Evolutionary conservation across 2,329 filamentous ascomycete genomes (phyloP).

Genomic region (Fusarium sp.): DNA sequence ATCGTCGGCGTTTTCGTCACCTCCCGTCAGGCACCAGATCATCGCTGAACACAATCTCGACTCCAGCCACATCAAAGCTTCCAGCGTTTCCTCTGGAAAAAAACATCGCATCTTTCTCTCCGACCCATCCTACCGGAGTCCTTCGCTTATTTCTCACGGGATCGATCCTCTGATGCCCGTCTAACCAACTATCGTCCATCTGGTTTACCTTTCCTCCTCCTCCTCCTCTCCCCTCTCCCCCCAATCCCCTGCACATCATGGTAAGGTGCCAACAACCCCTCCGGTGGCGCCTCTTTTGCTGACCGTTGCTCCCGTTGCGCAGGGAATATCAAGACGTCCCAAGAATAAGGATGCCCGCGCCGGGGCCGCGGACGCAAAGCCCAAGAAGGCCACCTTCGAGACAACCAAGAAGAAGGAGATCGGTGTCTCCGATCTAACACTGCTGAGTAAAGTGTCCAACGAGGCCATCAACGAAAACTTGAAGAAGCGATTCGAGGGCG

Average conservation of each 20-base stretch:
- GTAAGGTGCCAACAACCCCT: conserved; percentile 44
- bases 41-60: conserved; percentile 43
- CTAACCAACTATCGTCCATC: conserved; percentile 31
- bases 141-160: conserved; percentile 16
- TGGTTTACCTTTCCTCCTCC: conserved; percentile 27
- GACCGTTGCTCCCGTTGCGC: conserved; percentile 14
- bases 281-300: conserved; percentile 26
- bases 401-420: conserved; percentile 99
- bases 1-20: conserved; percentile 52
- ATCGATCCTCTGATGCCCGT: conserved; percentile 43
- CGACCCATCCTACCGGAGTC: conserved; percentile 19
- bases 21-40: conserved; percentile 50
- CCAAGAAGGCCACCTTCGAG: conserved; percentile 97
- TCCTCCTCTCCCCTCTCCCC: conserved; percentile 30
- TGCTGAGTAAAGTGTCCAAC: conserved; percentile 98
- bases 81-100: conserved; percentile 34
- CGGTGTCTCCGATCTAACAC: conserved; percentile 94
- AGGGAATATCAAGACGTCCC: conserved; percentile 57
- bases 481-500: conserved; percentile 97
- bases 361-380: conserved; percentile 68
- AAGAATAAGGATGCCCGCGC: conserved; percentile 54
- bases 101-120: conserved; percentile 40
- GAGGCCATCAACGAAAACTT: conserved; percentile 99
- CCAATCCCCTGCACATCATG: conserved; percentile 45
- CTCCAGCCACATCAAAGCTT: conserved; percentile 47